Percentiles rank a stretch among this genome's conserved stretches.
These are phyloP conservation scores for Botrytis fragariae DNA, from an alignment of 2,329 filamentous ascomycete genomes.

Conservation along the genomic window DNA sequence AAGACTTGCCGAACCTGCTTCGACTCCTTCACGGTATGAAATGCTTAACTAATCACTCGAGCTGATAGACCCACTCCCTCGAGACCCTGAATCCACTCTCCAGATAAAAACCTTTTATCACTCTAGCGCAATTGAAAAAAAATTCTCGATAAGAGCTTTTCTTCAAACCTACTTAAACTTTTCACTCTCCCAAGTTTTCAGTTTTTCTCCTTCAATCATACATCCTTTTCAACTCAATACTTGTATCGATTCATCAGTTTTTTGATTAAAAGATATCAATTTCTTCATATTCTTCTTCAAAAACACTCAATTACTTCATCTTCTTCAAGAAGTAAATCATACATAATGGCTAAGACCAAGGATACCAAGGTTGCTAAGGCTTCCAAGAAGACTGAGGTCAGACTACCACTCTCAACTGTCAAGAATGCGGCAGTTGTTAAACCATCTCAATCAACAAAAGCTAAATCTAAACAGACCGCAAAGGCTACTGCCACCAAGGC, in stretches of 20 bases:
- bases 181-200: conserved; percentile 25
- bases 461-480: conserved; percentile 65
- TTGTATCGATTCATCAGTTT: not conserved
- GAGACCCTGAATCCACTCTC: not conserved
- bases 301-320: not conserved
- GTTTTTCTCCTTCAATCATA: conserved; percentile 23
- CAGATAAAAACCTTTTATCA: conserved; percentile 15
- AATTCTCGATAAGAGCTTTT: conserved; percentile 36
- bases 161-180: conserved; percentile 16
- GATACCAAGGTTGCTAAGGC: conserved; percentile 59
- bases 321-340: conserved; percentile 14
- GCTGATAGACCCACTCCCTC: not conserved
- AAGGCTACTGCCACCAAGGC: conserved; percentile 49
- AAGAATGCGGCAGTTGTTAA: conserved; percentile 69
- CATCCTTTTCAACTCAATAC: conserved; percentile 13
- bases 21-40: not conserved
- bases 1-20: not conserved
- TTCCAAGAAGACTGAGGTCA: conserved; percentile 51
- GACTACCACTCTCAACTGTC: conserved; percentile 51
- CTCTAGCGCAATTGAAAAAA: conserved; percentile 22
- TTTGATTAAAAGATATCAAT: not conserved
- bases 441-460: conserved; percentile 60
- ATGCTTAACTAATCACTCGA: not conserved
- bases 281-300: not conserved
- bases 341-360: conserved; percentile 66